Conservation (phyloP, 257 asterid species). For the Nyctanthes arbortristis region DNA sequence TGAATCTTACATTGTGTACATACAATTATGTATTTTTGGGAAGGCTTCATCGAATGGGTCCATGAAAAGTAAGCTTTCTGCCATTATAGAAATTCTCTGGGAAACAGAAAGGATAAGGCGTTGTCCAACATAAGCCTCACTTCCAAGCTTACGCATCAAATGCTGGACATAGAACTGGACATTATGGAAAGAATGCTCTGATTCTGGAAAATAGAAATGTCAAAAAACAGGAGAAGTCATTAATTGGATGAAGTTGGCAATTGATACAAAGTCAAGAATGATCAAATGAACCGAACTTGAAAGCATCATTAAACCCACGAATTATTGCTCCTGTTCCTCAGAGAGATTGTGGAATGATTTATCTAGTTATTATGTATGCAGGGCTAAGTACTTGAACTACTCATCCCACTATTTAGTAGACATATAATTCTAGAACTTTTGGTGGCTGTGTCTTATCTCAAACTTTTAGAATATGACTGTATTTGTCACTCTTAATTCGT, state of each 20-base stretch:
- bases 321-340: not conserved
- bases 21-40: constrained; percentile 64
- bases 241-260: constrained; percentile 6
- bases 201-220: constrained; percentile 37
- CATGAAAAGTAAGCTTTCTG: constrained; percentile 86
- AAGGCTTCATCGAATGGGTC: constrained; percentile 83
- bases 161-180: constrained; percentile 70
- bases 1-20: constrained; percentile 74
- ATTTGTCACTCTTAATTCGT: no score
- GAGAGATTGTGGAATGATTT: not conserved
- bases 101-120: constrained; percentile 72
- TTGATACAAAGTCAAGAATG: constrained; percentile 1
- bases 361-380: constrained; percentile 4
- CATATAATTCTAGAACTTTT: not conserved
- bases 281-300: constrained; percentile 1
- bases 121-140: constrained; percentile 76
- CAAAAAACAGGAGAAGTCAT: constrained; percentile 14
- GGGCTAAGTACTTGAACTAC: constrained; percentile 13
- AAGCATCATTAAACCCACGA: constrained; percentile 11
- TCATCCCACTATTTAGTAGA: constrained; percentile 3
- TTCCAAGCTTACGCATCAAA: constrained; percentile 86
- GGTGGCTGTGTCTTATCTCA: not conserved
- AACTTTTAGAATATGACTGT: not conserved
- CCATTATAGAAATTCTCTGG: constrained; percentile 70
- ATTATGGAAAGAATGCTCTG: constrained; percentile 32